Evolutionary conservation across 2,329 filamentous ascomycete genomes (phyloP).

Genomic region (Sphaerulina vaccinii): DNA sequence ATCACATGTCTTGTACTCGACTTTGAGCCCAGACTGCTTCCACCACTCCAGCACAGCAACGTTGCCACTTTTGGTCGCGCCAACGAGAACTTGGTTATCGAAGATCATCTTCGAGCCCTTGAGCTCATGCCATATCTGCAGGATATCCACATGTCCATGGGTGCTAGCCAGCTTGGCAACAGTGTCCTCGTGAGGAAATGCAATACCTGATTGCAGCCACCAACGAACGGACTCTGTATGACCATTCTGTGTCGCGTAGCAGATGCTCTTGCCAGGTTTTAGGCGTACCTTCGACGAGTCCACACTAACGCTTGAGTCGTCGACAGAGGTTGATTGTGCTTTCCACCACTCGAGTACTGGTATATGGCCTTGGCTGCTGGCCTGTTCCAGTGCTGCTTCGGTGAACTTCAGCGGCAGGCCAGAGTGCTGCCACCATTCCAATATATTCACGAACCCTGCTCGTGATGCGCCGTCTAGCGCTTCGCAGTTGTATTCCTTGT

Average conservation of each 20-base stretch:
- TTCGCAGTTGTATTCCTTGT: slow-evolving; percentile 81
- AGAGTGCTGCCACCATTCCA: slow-evolving; percentile 89
- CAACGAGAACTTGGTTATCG: slow-evolving; percentile 78
- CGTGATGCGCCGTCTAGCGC: slow-evolving; percentile 84
- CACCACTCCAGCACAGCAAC: slow-evolving; percentile 89
- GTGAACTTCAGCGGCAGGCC: slow-evolving; percentile 80
- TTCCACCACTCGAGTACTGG: slow-evolving; percentile 93
- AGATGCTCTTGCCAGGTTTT: slow-evolving; percentile 80
- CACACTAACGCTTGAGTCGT: slow-evolving; percentile 30
- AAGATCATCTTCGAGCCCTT: slow-evolving; percentile 77
- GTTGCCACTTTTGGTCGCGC: slow-evolving; percentile 83
- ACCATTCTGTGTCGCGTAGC: slow-evolving; percentile 80
- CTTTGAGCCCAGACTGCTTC: slow-evolving; percentile 71
- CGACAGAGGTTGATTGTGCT: slow-evolving; percentile 45
- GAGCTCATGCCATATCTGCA: slow-evolving; percentile 77
- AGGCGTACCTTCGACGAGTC: slow-evolving; percentile 52
- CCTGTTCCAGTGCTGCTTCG: slow-evolving; percentile 82
- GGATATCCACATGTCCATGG: slow-evolving; percentile 78
- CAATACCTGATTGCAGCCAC: slow-evolving; percentile 82
- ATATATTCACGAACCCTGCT: slow-evolving; percentile 77
- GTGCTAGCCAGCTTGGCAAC: slow-evolving; percentile 82
- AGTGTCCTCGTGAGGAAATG: slow-evolving; percentile 74
- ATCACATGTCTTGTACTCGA: slow-evolving; percentile 93
- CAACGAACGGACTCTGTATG: slow-evolving; percentile 75
- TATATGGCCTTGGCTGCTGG: slow-evolving; percentile 80